A percentile compares a stretch with the other conserved stretches of the same genome.
Conservation (phyloP, 805 yeast genomes). For the Metschnikowia peoriensis region DNA sequence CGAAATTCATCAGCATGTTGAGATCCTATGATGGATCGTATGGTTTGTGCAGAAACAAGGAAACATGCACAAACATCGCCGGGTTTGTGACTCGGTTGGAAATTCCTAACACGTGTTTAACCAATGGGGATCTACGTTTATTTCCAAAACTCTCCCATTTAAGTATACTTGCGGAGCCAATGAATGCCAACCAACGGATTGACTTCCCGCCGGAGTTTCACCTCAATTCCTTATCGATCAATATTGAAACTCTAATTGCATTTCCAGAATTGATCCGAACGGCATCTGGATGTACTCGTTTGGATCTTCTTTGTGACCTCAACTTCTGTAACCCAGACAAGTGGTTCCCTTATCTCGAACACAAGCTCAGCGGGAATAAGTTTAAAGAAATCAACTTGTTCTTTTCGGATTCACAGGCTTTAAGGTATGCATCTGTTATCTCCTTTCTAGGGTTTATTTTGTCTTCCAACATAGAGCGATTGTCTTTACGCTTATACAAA, state of each 20-base stretch:
- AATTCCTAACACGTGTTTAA: conserved; percentile 21
- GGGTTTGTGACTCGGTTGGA: conserved; percentile 24
- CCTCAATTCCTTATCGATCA: conserved; percentile 19
- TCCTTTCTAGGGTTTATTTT: neutral
- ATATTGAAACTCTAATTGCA: conserved; percentile 16
- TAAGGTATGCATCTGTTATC: conserved; percentile 13
- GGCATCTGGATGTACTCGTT: conserved; percentile 1
- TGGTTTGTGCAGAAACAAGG: conserved; percentile 5
- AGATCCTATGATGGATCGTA: neutral
- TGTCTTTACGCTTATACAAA: conserved; percentile 1
- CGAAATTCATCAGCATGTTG: conserved; percentile 16
- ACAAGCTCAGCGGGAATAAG: neutral
- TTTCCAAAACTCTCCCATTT: conserved; percentile 22
- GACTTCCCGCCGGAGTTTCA: neutral
- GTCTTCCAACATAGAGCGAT: neutral
- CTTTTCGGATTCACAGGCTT: conserved; percentile 14
- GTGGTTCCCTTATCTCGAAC: neutral
- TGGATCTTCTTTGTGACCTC: conserved; percentile 24
- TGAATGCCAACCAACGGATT: neutral
- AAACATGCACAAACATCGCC: conserved; percentile 4
- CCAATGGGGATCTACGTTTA: conserved; percentile 12
- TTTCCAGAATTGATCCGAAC: neutral
- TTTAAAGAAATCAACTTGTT: conserved; percentile 17
- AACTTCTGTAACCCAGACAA: conserved; percentile 1
- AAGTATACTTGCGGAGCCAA: conserved; percentile 21